Evolutionary conservation across 2,329 filamentous ascomycete genomes (phyloP).

Genomic region (Parastagonospora nodorum): DNA sequence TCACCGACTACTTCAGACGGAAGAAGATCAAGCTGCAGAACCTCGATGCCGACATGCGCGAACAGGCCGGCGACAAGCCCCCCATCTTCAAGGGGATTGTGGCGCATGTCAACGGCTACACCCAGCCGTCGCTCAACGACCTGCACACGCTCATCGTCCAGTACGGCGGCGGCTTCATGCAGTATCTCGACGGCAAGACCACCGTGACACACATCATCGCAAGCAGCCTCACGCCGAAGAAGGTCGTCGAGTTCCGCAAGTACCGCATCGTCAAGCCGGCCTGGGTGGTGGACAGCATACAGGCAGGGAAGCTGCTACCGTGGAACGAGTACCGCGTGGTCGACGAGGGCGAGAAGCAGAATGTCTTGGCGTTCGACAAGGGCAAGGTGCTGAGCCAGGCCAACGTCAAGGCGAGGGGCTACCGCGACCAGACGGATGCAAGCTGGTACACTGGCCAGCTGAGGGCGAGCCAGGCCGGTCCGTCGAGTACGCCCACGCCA

Average conservation of each 20-base stretch:
- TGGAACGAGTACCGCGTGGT: slow-evolving; percentile 87
- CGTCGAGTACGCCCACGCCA: slow-evolving; percentile 35
- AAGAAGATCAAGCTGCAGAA: slow-evolving; percentile 99
- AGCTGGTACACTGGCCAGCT: slow-evolving; percentile 85
- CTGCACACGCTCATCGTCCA: slow-evolving; percentile 86
- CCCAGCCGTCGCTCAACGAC: slow-evolving; percentile 88
- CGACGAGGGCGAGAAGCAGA: slow-evolving; percentile 82
- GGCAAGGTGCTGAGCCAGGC: slow-evolving; percentile 70
- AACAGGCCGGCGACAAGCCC: slow-evolving; percentile 70
- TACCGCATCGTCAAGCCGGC: slow-evolving; percentile 94
- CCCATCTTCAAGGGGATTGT: slow-evolving; percentile 90
- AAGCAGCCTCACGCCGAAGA: slow-evolving; percentile 87
- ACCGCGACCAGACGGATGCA: slow-evolving; percentile 77
- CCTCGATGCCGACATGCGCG: slow-evolving; percentile 79
- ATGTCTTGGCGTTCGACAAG: slow-evolving; percentile 68
- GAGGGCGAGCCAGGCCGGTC: slow-evolving; percentile 41
- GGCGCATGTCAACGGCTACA: slow-evolving; percentile 93
- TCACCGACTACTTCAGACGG: slow-evolving; percentile 87
- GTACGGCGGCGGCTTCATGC: slow-evolving; percentile 92
- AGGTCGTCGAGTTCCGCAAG: slow-evolving; percentile 81
- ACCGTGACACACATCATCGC: slow-evolving; percentile 96
- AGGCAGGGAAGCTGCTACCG: slow-evolving; percentile 77
- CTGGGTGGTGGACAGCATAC: slow-evolving; percentile 90
- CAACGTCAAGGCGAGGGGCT: slow-evolving; percentile 66
- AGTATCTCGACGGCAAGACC: slow-evolving; percentile 94